These are phyloP conservation scores for Pyrenula massariospora DNA, from an alignment of 495 filamentous ascomycete species.

Conservation along the genomic window DNA sequence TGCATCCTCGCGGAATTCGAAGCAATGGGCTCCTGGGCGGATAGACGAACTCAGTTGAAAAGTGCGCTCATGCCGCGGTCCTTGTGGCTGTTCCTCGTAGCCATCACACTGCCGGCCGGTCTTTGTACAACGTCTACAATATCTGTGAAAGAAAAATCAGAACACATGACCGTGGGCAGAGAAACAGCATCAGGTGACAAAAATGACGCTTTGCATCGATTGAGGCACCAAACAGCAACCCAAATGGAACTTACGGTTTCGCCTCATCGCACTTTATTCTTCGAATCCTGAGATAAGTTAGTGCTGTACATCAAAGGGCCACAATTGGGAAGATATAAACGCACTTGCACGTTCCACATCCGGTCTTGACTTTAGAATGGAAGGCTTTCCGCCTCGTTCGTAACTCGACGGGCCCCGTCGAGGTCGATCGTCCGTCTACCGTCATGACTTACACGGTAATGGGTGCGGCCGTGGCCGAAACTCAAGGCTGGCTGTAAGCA, in stretches of 20 bases:
- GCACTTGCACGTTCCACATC: slow-evolving; percentile 1
- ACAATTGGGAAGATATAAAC: neutral
- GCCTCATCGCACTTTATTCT: neutral
- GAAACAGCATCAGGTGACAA: too few species aligned
- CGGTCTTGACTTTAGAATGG: slow-evolving; percentile 24
- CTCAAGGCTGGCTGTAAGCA: neutral
- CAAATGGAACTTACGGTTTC: slow-evolving; percentile 4
- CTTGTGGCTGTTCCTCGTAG: slow-evolving; percentile 9
- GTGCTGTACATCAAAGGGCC: neutral
- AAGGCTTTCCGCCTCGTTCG: slow-evolving; percentile 6
- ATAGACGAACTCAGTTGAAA: neutral
- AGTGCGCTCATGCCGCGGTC: neutral
- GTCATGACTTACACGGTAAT: neutral
- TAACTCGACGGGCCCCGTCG: neutral
- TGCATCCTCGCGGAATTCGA: neutral
- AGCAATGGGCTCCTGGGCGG: neutral
- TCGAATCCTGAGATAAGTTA: neutral
- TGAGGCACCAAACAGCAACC: slow-evolving; percentile 11
- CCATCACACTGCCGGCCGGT: slow-evolving; percentile 38
- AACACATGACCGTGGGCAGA: too few species aligned
- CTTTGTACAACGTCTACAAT: slow-evolving; percentile 38
- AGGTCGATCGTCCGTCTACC: neutral
- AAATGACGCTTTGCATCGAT: slow-evolving; percentile 29
- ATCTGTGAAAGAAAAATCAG: neutral
- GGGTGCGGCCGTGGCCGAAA: neutral